Percentiles rank a stretch among this genome's conserved stretches.
Conservation (phyloP, 768 basidiomycete species). For the Ephemerocybe angulata region DNA sequence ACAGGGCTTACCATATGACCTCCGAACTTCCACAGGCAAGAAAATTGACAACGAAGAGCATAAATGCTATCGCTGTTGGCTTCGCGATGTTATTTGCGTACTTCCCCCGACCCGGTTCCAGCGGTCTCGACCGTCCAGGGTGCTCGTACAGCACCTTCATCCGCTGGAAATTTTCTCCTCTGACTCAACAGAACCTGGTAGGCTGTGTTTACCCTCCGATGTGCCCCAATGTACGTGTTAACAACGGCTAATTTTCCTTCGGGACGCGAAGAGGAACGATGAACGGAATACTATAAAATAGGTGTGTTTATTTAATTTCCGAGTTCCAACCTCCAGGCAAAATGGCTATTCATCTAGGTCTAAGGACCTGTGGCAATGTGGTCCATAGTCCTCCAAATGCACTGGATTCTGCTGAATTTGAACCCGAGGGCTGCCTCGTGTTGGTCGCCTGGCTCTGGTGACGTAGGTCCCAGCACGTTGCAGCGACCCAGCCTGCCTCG, state of each 20-base stretch:
- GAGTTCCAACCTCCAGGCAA: background rate
- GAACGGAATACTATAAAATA: background rate
- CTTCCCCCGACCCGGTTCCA: background rate
- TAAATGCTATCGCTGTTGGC: background rate
- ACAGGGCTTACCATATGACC: too few species aligned
- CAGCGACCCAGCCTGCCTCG: slow-evolving; percentile 23
- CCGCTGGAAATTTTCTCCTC: background rate
- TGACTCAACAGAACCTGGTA: background rate
- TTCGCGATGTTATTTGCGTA: background rate
- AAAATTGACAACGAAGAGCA: background rate
- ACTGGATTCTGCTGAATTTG: background rate
- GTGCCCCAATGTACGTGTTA: background rate
- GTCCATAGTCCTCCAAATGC: background rate
- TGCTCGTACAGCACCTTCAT: background rate
- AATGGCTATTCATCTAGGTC: background rate
- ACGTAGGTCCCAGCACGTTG: slow-evolving; percentile 22
- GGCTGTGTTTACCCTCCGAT: background rate
- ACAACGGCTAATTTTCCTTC: background rate
- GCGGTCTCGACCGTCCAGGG: background rate
- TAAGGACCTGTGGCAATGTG: background rate
- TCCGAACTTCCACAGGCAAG: background rate
- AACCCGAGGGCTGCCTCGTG: slow-evolving; percentile 3
- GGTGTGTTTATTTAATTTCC: slow-evolving; percentile 5
- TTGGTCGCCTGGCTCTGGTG: background rate
- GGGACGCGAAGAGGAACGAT: background rate